Conservation (phyloP, 768 basidiomycete species). For the Nevesoporus exiguus region DNA sequence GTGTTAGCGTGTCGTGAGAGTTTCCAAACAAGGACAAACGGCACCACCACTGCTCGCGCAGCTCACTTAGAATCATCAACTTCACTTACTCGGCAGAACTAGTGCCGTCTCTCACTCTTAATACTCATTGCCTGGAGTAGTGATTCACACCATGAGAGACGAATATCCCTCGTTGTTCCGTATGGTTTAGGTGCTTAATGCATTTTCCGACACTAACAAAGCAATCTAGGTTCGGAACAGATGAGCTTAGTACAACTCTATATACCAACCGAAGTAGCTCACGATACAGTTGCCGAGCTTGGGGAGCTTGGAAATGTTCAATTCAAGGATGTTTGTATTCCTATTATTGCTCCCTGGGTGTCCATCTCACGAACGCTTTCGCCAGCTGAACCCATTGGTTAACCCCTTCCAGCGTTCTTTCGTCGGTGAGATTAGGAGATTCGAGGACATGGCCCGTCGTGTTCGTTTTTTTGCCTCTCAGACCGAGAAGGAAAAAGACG, state of each 20-base stretch:
- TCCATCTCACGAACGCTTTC: conserved; percentile 4
- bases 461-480: conserved; percentile 86
- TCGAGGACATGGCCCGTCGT: conserved; percentile 95
- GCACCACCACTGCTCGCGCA: background rate
- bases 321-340: conserved; percentile 88
- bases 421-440: conserved; percentile 89
- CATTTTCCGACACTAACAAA: conserved; percentile 3
- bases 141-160: conserved; percentile 52
- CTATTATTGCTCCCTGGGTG: background rate
- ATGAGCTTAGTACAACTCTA: conserved; percentile 98
- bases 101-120: background rate
- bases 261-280: conserved; percentile 95
- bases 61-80: no score
- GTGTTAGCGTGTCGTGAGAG: background rate
- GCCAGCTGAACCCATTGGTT: conserved; percentile 86
- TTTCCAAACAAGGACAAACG: conserved; percentile 22
- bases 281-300: conserved; percentile 93
- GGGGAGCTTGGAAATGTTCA: conserved; percentile 95
- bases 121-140: background rate
- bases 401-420: conserved; percentile 99
- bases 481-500: conserved; percentile 82
- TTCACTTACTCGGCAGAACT: background rate
- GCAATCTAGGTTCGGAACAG: conserved; percentile 78
- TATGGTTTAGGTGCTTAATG: conserved; percentile 28
- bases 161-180: conserved; percentile 85